Conservation (phyloP, 2,329 filamentous ascomycete genomes). For the Arthroderma sp. region DNA sequence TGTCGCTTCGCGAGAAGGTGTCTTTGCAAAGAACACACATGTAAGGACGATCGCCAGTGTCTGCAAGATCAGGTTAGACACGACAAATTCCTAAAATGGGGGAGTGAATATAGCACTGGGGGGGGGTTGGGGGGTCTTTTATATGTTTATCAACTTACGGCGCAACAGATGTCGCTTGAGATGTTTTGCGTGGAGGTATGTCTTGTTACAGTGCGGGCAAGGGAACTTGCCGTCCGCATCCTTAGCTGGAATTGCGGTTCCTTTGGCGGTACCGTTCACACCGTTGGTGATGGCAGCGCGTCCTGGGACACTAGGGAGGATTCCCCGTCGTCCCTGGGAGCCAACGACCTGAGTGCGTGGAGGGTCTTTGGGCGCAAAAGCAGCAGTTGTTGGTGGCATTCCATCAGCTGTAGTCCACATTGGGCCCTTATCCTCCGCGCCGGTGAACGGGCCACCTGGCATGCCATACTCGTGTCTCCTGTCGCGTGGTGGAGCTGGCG, state of each 20-base stretch:
- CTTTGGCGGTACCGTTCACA: conserved; percentile 58
- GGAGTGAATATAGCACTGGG: neutral
- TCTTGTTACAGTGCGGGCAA: conserved; percentile 96
- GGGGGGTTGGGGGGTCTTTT: neutral
- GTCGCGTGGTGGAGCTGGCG: conserved; percentile 51
- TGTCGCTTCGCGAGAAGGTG: conserved; percentile 95
- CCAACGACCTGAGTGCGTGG: conserved; percentile 74
- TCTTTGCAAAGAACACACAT: conserved; percentile 97
- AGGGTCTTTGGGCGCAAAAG: conserved; percentile 31
- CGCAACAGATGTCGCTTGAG: conserved; percentile 88
- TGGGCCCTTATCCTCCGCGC: conserved; percentile 43
- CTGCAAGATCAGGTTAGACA: conserved; percentile 36
- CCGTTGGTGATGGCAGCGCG: conserved; percentile 56
- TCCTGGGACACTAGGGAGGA: conserved; percentile 80
- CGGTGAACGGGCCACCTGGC: conserved; percentile 55
- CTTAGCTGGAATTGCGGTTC: conserved; percentile 76
- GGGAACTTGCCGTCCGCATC: conserved; percentile 97
- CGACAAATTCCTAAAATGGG: conserved; percentile 11
- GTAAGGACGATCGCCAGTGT: conserved; percentile 95
- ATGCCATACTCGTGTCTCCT: conserved; percentile 49
- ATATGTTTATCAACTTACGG: conserved; percentile 54
- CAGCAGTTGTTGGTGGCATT: conserved; percentile 30
- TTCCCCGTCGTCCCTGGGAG: conserved; percentile 82
- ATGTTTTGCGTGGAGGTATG: conserved; percentile 94
- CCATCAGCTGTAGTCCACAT: conserved; percentile 36